These are phyloP conservation scores for Inosperma sp. DNA, from an alignment of 768 basidiomycete species.

Conservation along the genomic window DNA sequence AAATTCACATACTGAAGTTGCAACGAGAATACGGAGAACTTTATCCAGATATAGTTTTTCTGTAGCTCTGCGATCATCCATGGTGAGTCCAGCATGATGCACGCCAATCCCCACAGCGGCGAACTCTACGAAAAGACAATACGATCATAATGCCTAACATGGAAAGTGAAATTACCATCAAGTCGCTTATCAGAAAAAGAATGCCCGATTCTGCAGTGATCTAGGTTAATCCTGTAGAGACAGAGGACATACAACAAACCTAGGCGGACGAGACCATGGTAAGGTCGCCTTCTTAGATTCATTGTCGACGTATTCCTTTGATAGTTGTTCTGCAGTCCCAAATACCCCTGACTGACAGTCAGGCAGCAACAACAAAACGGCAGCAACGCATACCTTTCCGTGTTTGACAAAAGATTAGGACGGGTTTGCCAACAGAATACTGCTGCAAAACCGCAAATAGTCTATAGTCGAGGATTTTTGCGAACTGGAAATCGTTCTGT, in stretches of 20 bases:
- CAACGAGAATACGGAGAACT: conserved; percentile 61
- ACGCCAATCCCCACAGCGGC: conserved; percentile 76
- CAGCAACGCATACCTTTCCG: conserved; percentile 58
- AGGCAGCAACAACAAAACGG: background rate
- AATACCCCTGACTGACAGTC: conserved; percentile 43
- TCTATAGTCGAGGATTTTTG: conserved; percentile 62
- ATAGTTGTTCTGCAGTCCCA: conserved; percentile 70
- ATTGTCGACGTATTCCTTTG: conserved; percentile 62
- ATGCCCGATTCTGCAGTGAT: conserved; percentile 44
- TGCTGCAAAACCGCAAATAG: conserved; percentile 69
- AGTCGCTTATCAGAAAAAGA: conserved; percentile 66
- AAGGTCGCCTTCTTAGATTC: conserved; percentile 43
- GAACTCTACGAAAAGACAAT: conserved; percentile 41
- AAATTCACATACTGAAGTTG: conserved; percentile 66
- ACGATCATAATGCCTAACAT: background rate
- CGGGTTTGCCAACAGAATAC: conserved; percentile 76
- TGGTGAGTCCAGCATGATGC: conserved; percentile 84
- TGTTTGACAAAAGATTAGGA: conserved; percentile 85
- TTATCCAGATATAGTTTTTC: conserved; percentile 72
- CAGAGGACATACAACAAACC: conserved; percentile 33
- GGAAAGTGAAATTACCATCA: conserved; percentile 39
- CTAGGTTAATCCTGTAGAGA: conserved; percentile 1
- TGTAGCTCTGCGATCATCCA: conserved; percentile 65
- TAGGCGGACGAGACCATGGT: conserved; percentile 65
- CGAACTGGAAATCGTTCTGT: conserved; percentile 78